phyloP scores from a whole-genome alignment of 768 basidiomycete genomes.

The Filobasidium floriforme region DNA sequence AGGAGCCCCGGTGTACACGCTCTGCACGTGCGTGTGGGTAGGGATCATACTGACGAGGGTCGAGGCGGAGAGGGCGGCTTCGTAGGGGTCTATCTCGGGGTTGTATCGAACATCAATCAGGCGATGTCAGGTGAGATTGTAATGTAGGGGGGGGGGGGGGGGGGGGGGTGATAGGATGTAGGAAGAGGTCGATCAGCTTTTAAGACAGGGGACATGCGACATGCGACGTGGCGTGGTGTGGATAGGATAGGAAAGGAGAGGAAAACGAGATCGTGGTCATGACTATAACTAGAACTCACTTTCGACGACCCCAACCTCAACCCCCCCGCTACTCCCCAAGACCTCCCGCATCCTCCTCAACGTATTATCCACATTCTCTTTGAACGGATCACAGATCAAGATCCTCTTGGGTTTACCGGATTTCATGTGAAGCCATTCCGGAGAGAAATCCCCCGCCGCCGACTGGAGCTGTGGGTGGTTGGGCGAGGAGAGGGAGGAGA shows the following conservation, averaged over 20 bases:
- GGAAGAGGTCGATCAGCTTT: not conserved
- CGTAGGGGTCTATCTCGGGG: constrained; percentile 18
- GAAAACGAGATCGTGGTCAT: no score
- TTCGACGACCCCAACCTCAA: constrained; percentile 13
- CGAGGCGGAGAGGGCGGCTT: constrained; percentile 12
- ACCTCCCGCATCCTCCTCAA: constrained; percentile 11
- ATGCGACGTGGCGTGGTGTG: no score
- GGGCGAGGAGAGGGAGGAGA: not conserved
- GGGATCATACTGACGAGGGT: constrained; percentile 25
- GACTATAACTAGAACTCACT: constrained; percentile 6
- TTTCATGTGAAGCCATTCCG: not conserved
- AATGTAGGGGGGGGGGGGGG: no score
- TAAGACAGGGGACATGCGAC: no score
- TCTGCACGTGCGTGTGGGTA: constrained; percentile 17
- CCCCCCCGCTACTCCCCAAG: not conserved
- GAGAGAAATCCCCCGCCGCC: not conserved
- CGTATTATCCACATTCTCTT: not conserved
- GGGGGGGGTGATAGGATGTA: no score
- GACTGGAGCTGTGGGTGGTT: not conserved
- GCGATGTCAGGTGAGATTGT: no score
- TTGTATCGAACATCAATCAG: no score
- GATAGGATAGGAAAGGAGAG: no score
- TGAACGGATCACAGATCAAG: constrained; percentile 15
- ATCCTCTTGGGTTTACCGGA: constrained; percentile 1
- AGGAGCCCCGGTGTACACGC: constrained; percentile 16